Evolutionary conservation across 2,329 filamentous ascomycete species (phyloP), one percentile per base, ranked within the genome.

Genomic region (Xylariaceae sp.): DNA sequence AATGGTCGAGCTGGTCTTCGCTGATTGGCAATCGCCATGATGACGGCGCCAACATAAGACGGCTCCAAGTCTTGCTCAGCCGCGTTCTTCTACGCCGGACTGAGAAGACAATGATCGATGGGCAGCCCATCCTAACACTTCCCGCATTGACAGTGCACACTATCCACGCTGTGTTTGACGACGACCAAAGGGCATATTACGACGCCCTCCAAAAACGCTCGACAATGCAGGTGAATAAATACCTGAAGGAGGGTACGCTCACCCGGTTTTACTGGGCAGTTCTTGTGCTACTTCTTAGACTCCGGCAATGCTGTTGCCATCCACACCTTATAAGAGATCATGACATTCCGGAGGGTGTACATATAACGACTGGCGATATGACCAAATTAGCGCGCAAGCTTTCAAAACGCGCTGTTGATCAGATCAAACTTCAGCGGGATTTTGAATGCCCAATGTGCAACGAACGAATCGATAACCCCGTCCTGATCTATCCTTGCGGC

Each of bases 261-360:
- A 84, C 81, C 36, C 83, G 80, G 57, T 83, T 88, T 54, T 96
- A 96, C 66, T 87, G 86, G 7, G 87, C 86, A 60, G 85, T 95
- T 41, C 75, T 96, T 19, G 86, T 95, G 8, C 76, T 96, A 16
- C 77, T 94, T 41, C 76, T 94, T 42, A 85, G 89, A 21, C 78
- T 94, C n/a, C 84, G 89, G 16, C 89, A 94, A 70, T 85, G 85
- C 19, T 91, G 87, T 65, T 92, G 88, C 63, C 89, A 94, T 67
- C 88, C 88, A 1, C 84, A 91, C 64, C 81, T 88, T 48, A 82
- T 83, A 26, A 72, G 78, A 10, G 80, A 67, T 13, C 58, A 65
- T 22, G 59, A 59, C 5, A 65, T 70, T 13, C 68, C 68, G 5
- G 63, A 68, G 1, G 66, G 65, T 1, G 49, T 61, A 8, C 45